Percentiles rank a stretch among this genome's conserved stretches.
Conservation (phyloP, 75 land plant genomes). For the Sequoia sempervirens region DNA sequence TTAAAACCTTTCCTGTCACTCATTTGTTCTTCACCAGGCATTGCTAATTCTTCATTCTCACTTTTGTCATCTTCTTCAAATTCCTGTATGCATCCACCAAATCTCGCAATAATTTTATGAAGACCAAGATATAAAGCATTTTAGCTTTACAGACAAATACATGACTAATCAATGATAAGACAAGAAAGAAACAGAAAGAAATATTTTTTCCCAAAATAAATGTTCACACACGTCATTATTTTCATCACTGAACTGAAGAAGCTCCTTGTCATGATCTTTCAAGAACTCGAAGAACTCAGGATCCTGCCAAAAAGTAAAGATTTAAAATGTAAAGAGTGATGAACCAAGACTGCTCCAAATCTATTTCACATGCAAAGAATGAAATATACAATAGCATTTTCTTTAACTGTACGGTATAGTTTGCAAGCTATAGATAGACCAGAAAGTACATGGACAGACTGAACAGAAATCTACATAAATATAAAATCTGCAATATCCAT, state of each 20-base stretch:
- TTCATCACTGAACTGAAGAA: slow-evolving; percentile 81
- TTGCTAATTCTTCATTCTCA: slow-evolving; percentile 24
- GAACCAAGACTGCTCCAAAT: not conserved
- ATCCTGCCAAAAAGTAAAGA: slow-evolving; percentile 44
- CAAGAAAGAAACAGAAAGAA: not conserved
- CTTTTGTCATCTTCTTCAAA: slow-evolving; percentile 16
- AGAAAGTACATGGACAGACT: not conserved
- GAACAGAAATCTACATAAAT: not conserved
- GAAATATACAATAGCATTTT: not conserved
- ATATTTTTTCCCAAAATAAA: not conserved
- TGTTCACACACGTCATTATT: slow-evolving; percentile 43
- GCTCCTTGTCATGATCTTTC: slow-evolving; percentile 80
- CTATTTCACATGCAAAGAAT: not conserved
- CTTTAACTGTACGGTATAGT: not conserved
- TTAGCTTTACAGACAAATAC: not conserved
- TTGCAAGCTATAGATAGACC: not conserved
- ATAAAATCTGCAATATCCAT: not conserved
- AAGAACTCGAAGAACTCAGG: slow-evolving; percentile 87
- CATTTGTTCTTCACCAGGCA: slow-evolving; percentile 10
- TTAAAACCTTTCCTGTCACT: slow-evolving; percentile 9
- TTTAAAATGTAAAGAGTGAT: not conserved
- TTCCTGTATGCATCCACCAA: not conserved
- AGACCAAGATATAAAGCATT: not conserved
- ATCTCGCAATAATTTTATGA: not conserved
- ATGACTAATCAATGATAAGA: not conserved